Percentiles rank a stretch among this genome's conserved stretches.
Conservation (phyloP, 331 rosid genomes). For the Rosa hybrid region DNA sequence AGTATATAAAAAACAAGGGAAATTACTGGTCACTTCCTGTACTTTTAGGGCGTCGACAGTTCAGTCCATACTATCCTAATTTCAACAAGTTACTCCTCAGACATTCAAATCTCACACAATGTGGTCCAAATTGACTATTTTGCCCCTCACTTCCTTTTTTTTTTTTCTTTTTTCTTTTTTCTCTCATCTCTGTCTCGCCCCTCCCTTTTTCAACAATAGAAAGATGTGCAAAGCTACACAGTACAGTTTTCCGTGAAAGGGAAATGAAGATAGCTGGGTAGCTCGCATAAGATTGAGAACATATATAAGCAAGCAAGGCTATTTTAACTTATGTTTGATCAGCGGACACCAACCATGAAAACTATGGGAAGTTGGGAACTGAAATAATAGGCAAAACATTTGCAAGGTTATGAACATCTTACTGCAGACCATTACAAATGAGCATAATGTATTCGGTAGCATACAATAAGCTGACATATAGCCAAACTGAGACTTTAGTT, state of each 20-base stretch:
- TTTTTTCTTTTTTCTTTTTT: too few relatives aligned
- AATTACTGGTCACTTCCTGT: too few relatives aligned
- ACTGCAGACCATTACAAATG: not conserved
- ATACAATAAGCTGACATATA: not conserved
- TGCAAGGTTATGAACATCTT: not conserved
- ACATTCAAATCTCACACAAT: too few relatives aligned
- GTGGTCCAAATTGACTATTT: too few relatives aligned
- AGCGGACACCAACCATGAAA: not conserved
- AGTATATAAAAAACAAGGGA: too few relatives aligned
- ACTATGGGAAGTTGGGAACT: not conserved
- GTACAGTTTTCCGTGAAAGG: not conserved
- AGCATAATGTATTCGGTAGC: not conserved
- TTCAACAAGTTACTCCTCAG: too few relatives aligned
- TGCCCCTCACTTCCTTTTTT: too few relatives aligned
- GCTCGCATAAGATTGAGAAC: not conserved
- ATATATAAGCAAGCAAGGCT: not conserved
- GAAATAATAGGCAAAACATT: not conserved
- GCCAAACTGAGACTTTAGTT: not conserved
- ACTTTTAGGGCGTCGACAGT: too few relatives aligned
- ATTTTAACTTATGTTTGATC: not conserved
- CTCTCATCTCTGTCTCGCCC: too few relatives aligned
- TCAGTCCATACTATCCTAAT: too few relatives aligned
- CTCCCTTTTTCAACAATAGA: not conserved
- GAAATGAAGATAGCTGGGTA: not conserved
- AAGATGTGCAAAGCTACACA: not conserved